Conservation (phyloP, 306 rosid genomes). For the Citrullus colocynthis region DNA sequence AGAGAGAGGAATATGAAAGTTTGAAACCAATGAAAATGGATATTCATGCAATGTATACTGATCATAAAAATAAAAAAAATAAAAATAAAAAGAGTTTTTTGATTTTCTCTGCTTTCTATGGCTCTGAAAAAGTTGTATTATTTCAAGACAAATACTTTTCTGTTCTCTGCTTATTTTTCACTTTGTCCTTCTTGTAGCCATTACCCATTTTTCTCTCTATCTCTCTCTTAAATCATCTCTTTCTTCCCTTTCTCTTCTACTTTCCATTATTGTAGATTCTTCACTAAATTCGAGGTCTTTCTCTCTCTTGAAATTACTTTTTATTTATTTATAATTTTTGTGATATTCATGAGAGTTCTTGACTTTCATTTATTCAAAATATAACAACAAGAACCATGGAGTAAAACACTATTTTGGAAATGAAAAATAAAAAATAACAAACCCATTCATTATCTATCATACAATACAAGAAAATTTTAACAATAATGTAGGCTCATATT, state of each 20-base stretch:
- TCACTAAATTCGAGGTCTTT: conserved; percentile 1
- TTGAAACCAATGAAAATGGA: conserved; percentile 5
- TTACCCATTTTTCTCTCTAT: background rate
- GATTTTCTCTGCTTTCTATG: conserved; percentile 5
- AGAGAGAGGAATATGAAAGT: background rate
- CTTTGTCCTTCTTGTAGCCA: background rate
- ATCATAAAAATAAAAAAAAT: background rate
- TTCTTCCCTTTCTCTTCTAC: background rate
- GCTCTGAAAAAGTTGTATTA: conserved; percentile 9
- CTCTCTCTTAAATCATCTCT: background rate
- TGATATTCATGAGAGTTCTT: background rate
- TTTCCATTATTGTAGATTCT: conserved; percentile 7
- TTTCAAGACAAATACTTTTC: background rate
- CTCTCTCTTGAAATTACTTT: background rate
- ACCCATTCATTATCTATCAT: too few relatives aligned
- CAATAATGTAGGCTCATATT: too few relatives aligned
- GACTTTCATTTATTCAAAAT: background rate
- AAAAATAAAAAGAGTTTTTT: background rate
- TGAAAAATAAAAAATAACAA: too few relatives aligned
- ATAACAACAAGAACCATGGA: background rate
- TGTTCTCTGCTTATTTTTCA: background rate
- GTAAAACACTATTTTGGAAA: background rate
- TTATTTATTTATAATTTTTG: background rate
- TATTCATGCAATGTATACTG: conserved; percentile 12
- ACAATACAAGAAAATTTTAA: too few relatives aligned